These are phyloP conservation scores for Lithospermum erythrorhizon DNA, from an alignment of 257 asterid species.

Conservation along the genomic window DNA sequence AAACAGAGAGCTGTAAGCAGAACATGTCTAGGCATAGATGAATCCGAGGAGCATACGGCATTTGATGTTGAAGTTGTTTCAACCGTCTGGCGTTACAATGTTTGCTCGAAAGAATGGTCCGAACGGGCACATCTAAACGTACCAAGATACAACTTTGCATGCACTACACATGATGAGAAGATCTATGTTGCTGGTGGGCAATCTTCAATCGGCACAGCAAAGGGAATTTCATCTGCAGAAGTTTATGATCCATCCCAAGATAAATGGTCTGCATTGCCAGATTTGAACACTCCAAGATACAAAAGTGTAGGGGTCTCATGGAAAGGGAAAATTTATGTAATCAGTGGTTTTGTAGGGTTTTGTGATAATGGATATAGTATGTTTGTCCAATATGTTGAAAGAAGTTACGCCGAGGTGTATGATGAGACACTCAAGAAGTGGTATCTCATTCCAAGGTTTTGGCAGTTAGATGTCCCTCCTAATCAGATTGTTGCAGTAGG, in stretches of 20 bases:
- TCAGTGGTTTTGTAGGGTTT: conserved; percentile 37
- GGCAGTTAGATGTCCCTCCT: conserved; percentile 54
- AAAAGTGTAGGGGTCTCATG: conserved; percentile 41
- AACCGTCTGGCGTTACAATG: conserved; percentile 15
- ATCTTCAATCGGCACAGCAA: conserved; percentile 20
- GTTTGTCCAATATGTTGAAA: conserved; percentile 15
- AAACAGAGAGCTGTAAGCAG: conserved; percentile 14
- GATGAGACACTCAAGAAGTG: conserved; percentile 15
- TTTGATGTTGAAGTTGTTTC: conserved; percentile 19
- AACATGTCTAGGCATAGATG: neutral
- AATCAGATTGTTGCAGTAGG: conserved; percentile 33
- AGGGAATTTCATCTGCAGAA: conserved; percentile 32
- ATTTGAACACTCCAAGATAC: conserved; percentile 31
- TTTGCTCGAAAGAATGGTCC: conserved; percentile 21
- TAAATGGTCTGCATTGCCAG: conserved; percentile 27
- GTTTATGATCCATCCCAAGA: conserved; percentile 22
- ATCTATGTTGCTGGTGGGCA: conserved; percentile 45
- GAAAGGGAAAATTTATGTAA: conserved; percentile 39
- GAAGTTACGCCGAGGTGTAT: conserved; percentile 42
- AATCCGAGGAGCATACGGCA: conserved; percentile 7
- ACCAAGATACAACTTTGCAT: conserved; percentile 42
- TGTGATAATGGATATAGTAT: conserved; percentile 4
- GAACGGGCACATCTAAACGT: conserved; percentile 22
- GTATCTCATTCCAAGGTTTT: conserved; percentile 34
- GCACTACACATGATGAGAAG: conserved; percentile 25